These are phyloP conservation scores for Pseudogymnoascus pannorum DNA, from an alignment of 2,329 filamentous ascomycete genomes.

Conservation along the genomic window DNA sequence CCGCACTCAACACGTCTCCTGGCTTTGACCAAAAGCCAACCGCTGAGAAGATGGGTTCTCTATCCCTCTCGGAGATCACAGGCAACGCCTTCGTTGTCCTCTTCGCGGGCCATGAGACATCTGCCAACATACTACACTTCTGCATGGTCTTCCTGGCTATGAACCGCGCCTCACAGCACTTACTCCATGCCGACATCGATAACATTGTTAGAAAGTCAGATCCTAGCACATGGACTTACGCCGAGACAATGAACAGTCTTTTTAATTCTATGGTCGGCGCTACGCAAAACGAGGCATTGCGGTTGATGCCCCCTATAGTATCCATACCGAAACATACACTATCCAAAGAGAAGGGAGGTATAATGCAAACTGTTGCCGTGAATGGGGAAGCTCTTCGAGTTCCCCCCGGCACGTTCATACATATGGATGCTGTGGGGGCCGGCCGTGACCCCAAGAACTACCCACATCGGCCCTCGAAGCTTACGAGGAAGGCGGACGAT, in stretches of 20 bases:
- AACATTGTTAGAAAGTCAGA: conserved; percentile 20
- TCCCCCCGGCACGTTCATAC: conserved; percentile 33
- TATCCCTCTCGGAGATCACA: conserved; percentile 21
- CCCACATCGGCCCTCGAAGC: conserved; percentile 29
- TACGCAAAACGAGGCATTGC: conserved; percentile 44
- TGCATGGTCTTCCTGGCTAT: conserved; percentile 25
- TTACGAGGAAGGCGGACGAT: conserved; percentile 26
- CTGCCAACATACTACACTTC: conserved; percentile 27
- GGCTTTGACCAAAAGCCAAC: conserved; percentile 11
- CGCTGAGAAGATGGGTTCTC: conserved; percentile 16
- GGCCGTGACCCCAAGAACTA: conserved; percentile 51
- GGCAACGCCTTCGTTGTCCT: conserved; percentile 28
- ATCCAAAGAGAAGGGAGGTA: conserved; percentile 21
- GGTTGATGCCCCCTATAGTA: conserved; percentile 45
- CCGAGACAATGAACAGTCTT: conserved; percentile 19
- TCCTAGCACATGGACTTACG: conserved; percentile 17
- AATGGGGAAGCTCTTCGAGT: conserved; percentile 16
- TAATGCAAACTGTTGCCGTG: conserved; percentile 15
- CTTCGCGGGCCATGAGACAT: conserved; percentile 30
- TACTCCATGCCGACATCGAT: conserved; percentile 25
- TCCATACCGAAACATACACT: conserved; percentile 43
- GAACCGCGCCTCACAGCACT: conserved; percentile 13
- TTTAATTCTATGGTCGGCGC: conserved; percentile 24
- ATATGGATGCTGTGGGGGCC: conserved; percentile 36
- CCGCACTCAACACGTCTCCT: conserved; percentile 11